phyloP scores from a whole-genome alignment of 148 eudicot genomes.

The Rhododendron mucronatum region DNA sequence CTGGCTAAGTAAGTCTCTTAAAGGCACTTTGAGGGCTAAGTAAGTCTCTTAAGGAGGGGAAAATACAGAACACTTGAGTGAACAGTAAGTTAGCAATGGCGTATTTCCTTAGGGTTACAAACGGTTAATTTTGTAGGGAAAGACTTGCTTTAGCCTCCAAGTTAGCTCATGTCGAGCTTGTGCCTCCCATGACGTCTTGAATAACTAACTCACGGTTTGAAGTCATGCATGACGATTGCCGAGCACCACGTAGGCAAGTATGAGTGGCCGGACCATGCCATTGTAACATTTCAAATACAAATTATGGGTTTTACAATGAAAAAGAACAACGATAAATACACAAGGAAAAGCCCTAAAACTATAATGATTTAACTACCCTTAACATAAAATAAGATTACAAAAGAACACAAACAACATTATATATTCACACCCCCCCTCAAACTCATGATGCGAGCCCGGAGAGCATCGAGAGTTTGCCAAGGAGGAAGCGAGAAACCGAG shows the following conservation, averaged over 20 bases:
- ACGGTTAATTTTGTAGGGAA: not conserved
- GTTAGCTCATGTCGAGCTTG: not conserved
- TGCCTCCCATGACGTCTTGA: not conserved
- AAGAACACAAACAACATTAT: too few relatives aligned
- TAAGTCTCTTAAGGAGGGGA: not conserved
- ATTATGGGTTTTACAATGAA: too few relatives aligned
- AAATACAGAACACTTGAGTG: not conserved
- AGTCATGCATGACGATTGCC: not conserved
- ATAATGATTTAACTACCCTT: too few relatives aligned
- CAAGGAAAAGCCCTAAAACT: too few relatives aligned
- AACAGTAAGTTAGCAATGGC: not conserved
- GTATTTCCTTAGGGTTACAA: not conserved
- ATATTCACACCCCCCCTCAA: too few relatives aligned
- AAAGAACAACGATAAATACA: too few relatives aligned
- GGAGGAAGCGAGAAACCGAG: too few relatives aligned
- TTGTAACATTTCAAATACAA: too few relatives aligned
- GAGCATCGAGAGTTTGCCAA: too few relatives aligned
- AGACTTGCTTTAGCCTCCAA: not conserved
- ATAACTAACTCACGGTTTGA: not conserved
- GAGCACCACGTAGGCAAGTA: not conserved
- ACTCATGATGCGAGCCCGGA: too few relatives aligned
- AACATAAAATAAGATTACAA: too few relatives aligned
- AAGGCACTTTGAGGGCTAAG: not conserved
- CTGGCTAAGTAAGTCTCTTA: not conserved
- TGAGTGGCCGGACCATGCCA: not conserved